These are phyloP conservation scores for Halophytophthora polymorphica DNA, from an alignment of 352 stramenopile species.

Conservation along the genomic window DNA sequence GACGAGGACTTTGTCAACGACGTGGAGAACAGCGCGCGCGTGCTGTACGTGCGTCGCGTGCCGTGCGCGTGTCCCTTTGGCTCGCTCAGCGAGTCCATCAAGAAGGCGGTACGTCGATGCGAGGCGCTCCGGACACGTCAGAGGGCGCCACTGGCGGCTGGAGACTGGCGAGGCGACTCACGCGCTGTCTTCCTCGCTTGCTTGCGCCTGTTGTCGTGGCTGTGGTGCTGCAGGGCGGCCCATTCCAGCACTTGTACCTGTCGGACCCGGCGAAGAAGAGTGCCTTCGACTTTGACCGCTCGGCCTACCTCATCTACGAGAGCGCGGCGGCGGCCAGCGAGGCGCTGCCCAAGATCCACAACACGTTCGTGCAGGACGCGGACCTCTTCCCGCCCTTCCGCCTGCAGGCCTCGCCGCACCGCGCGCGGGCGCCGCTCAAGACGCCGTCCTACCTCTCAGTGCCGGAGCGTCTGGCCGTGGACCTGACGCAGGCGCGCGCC, in stretches of 20 bases:
- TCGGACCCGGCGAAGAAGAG: conserved; percentile 87
- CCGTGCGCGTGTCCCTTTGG: conserved; percentile 71
- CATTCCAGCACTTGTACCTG: conserved; percentile 73
- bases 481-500: conserved; percentile 53
- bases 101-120: conserved; percentile 80
- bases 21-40: conserved; percentile 67
- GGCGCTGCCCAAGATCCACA: conserved; percentile 82
- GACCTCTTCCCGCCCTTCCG: conserved; percentile 75
- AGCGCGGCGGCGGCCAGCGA: conserved; percentile 60
- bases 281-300: conserved; percentile 82
- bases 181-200: background rate
- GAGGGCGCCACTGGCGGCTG: too few species aligned
- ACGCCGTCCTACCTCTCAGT: conserved; percentile 81
- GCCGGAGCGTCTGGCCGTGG: conserved; percentile 55
- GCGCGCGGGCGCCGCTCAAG: conserved; percentile 69
- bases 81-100: conserved; percentile 73
- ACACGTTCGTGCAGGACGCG: conserved; percentile 79
- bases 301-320: conserved; percentile 84
- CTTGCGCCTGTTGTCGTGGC: conserved; percentile 4
- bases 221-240: conserved; percentile 43
- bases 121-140: too few species aligned
- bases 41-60: conserved; percentile 79
- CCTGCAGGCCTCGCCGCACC: conserved; percentile 79
- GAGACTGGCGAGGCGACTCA: too few species aligned
- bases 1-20: conserved; percentile 69